phyloP scores from a whole-genome alignment of 768 basidiomycete species.

The Termitomyces sp. region DNA sequence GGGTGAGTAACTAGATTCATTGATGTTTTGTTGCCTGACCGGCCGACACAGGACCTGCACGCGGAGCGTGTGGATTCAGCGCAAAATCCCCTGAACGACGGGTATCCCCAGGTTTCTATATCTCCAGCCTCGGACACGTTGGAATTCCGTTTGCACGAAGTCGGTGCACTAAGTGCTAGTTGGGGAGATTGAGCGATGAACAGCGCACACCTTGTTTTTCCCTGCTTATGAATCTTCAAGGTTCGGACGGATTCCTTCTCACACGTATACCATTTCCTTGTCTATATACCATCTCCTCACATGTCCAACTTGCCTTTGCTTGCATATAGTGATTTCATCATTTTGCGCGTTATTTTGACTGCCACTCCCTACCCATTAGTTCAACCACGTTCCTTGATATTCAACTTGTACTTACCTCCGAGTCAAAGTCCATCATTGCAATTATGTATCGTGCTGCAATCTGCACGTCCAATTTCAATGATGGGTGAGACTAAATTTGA shows the following conservation, averaged over 20 bases:
- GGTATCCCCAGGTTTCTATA: slow-evolving; percentile 10
- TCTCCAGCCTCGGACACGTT: slow-evolving; percentile 12
- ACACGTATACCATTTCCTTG: slow-evolving; percentile 1
- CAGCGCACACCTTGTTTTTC: background rate
- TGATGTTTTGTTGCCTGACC: background rate
- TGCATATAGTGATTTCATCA: background rate
- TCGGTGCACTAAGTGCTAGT: slow-evolving; percentile 15
- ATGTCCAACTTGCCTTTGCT: background rate
- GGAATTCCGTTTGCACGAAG: slow-evolving; percentile 13
- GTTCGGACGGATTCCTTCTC: background rate
- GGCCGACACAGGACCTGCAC: background rate
- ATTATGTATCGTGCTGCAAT: no score
- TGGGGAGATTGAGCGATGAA: slow-evolving; percentile 16
- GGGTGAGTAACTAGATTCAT: background rate
- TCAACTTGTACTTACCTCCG: background rate
- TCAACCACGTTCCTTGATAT: background rate
- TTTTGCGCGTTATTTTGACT: background rate
- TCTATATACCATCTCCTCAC: slow-evolving; percentile 1
- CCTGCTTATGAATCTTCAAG: background rate
- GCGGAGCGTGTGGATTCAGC: background rate
- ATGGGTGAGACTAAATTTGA: no score
- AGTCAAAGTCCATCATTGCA: background rate
- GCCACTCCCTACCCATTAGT: background rate
- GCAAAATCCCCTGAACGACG: background rate
- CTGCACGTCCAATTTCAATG: no score